phyloP scores from a whole-genome alignment of 192 early-diverging fungal species.

The Diversispora epigaea region DNA sequence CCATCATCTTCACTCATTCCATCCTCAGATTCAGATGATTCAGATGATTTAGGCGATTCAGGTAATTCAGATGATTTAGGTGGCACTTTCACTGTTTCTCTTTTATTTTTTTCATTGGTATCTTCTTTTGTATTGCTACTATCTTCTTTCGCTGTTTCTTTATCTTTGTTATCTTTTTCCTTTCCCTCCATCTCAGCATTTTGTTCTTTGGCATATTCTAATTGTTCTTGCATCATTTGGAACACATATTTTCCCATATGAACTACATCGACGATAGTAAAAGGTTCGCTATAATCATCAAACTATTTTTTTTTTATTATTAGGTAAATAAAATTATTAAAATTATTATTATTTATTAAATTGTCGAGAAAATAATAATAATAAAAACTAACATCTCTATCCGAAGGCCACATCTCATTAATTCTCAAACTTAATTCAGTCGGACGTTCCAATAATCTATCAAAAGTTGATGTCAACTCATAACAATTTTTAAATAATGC shows the following conservation, averaged over 20 bases:
- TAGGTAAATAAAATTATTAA: background rate
- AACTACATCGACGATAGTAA: conserved; percentile 50
- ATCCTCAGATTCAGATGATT: no score
- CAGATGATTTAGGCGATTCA: no score
- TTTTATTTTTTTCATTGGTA: conserved; percentile 29
- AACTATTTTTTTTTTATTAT: conserved; percentile 27
- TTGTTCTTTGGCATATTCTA: conserved; percentile 53
- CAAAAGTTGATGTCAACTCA: conserved; percentile 76
- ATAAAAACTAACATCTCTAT: conserved; percentile 32
- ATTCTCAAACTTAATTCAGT: conserved; percentile 57
- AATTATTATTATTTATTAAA: background rate
- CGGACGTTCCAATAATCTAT: conserved; percentile 61
- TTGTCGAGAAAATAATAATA: conserved; percentile 31
- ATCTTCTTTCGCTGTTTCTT: background rate
- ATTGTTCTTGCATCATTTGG: conserved; percentile 65
- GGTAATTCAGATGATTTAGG: no score
- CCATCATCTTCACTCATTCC: no score
- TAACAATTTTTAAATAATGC: conserved; percentile 76
- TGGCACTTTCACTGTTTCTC: background rate
- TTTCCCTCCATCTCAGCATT: conserved; percentile 36
- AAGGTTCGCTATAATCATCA: conserved; percentile 40
- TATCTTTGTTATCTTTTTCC: background rate
- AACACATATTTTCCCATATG: conserved; percentile 65
- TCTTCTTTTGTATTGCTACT: conserved; percentile 21
- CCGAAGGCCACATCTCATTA: conserved; percentile 50